phyloP scores from a whole-genome alignment of 139 green algal species.

The Chlamydomonas incerta region DNA sequence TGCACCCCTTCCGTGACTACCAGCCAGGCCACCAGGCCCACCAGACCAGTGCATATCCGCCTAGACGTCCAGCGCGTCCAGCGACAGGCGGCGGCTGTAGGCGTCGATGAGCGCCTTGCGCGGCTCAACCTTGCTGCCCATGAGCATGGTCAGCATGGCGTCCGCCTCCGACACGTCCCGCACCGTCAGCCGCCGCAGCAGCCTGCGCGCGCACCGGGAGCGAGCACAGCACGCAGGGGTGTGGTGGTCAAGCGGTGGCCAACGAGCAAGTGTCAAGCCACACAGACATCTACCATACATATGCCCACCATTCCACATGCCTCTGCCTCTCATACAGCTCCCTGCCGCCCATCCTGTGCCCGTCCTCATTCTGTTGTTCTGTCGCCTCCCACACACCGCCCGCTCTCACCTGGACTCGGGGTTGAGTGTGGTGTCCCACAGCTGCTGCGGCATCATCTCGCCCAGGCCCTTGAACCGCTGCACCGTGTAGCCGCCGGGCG shows the following conservation, averaged over 20 bases:
- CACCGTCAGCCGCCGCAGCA: conserved; percentile 68
- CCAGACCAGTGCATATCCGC: too few species aligned
- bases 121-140: conserved; percentile 82
- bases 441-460: conserved; percentile 99
- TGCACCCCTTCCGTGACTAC: too few species aligned
- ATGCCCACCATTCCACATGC: too few species aligned
- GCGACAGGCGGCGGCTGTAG: conserved; percentile 36
- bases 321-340: too few species aligned
- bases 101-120: conserved; percentile 62
- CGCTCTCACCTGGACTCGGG: conserved; percentile 67
- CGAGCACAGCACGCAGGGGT: background rate
- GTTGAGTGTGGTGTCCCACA: conserved; percentile 98
- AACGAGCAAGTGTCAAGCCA: too few species aligned
- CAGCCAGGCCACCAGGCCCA: too few species aligned
- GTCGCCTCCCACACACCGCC: too few species aligned
- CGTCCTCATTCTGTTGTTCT: too few species aligned
- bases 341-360: too few species aligned
- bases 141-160: conserved; percentile 89
- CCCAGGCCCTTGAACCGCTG: conserved; percentile 97
- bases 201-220: conserved; percentile 15
- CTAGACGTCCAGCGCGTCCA: conserved; percentile 61
- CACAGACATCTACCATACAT: too few species aligned
- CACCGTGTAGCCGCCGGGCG: conserved; percentile 63
- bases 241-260: background rate
- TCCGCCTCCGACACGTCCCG: conserved; percentile 87